These are phyloP conservation scores for Cyberlindnera sargentensis DNA, from an alignment of 805 yeast genomes.

Conservation along the genomic window DNA sequence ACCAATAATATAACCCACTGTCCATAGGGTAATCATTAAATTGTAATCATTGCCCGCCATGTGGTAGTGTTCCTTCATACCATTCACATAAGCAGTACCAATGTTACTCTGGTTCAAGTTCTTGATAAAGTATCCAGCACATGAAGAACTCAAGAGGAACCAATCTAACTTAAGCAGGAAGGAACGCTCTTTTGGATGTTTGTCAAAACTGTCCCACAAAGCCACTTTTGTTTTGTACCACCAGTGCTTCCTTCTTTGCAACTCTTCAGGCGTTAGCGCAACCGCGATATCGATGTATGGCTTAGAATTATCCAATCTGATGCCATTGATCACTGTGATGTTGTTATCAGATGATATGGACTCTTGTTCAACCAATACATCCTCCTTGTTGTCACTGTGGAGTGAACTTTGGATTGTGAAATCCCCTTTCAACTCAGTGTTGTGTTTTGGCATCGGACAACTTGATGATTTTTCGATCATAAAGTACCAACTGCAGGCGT, in stretches of 20 bases:
- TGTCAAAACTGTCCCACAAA: conserved; percentile 28
- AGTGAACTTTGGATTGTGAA: too few species aligned
- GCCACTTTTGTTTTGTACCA: conserved; percentile 9
- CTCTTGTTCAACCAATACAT: background rate
- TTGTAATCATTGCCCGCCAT: conserved; percentile 38
- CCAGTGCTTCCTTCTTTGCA: conserved; percentile 7
- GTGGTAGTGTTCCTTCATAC: conserved; percentile 37
- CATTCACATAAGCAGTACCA: conserved; percentile 40
- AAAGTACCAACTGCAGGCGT: too few species aligned
- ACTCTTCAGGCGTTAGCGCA: conserved; percentile 6
- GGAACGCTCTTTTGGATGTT: conserved; percentile 29
- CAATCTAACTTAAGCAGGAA: conserved; percentile 31
- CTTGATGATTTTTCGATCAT: too few species aligned
- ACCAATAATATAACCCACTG: conserved; percentile 45
- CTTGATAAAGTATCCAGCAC: conserved; percentile 41
- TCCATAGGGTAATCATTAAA: conserved; percentile 36
- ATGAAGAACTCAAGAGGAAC: conserved; percentile 34
- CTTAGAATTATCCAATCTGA: conserved; percentile 1
- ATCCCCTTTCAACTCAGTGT: too few species aligned
- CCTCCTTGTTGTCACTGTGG: too few species aligned
- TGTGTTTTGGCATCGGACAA: too few species aligned
- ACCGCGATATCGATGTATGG: conserved; percentile 14
- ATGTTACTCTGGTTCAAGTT: conserved; percentile 36
- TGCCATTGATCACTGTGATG: background rate
- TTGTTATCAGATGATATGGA: background rate